These are phyloP conservation scores for Pseudozyma sp. DNA, from an alignment of 1,284 basidiomycete genomes.

Conservation along the genomic window DNA sequence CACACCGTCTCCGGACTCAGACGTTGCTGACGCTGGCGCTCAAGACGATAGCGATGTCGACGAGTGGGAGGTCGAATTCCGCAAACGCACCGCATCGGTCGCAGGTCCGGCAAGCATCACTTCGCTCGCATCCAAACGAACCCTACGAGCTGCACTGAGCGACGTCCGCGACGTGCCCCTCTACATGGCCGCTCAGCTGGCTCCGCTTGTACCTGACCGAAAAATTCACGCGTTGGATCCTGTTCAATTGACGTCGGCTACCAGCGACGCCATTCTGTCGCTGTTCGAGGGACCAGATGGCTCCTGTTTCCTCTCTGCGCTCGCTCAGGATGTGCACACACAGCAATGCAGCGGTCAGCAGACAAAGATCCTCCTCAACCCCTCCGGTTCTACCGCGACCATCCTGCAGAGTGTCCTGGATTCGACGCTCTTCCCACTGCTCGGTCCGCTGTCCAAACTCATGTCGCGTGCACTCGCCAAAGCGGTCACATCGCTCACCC, in stretches of 20 bases:
- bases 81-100: constrained; percentile 39
- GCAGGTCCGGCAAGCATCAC: constrained; percentile 38
- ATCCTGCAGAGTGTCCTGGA: constrained; percentile 13
- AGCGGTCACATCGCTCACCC: constrained; percentile 27
- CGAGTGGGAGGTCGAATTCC: constrained; percentile 58
- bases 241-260: constrained; percentile 37
- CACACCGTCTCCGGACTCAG: neutral
- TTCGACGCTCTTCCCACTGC: constrained; percentile 49
- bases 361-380: constrained; percentile 3
- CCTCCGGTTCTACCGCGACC: constrained; percentile 14
- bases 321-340: constrained; percentile 23
- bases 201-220: constrained; percentile 44
- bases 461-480: constrained; percentile 51
- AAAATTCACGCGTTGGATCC: constrained; percentile 48
- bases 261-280: constrained; percentile 47
- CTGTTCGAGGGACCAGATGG: constrained; percentile 43
- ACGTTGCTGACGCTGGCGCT: neutral
- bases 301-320: constrained; percentile 26
- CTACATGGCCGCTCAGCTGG: constrained; percentile 53
- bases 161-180: constrained; percentile 48
- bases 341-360: neutral
- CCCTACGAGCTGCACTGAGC: constrained; percentile 13
- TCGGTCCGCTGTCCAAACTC: constrained; percentile 62
- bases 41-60: constrained; percentile 21
- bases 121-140: constrained; percentile 23